A percentile compares a stretch with the other conserved stretches of the same genome.
These are phyloP conservation scores for Suillus americanus DNA, from an alignment of 768 basidiomycete species.

Conservation along the genomic window DNA sequence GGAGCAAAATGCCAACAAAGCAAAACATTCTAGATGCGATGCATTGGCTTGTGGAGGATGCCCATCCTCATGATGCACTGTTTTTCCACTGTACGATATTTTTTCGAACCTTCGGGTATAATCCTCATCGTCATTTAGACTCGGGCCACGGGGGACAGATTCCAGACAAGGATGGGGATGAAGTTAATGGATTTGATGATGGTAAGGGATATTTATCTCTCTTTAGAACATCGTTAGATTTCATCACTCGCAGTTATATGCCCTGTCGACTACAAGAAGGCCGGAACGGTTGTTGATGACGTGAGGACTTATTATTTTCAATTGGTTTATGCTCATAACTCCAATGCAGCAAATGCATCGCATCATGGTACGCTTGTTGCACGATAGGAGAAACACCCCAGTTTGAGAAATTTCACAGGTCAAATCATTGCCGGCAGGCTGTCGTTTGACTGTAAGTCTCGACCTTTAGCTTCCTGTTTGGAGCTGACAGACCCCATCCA, in stretches of 20 bases:
- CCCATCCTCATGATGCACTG: constrained; percentile 67
- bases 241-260: constrained; percentile 67
- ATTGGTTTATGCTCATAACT: constrained; percentile 1
- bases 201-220: constrained; percentile 33
- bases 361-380: constrained; percentile 35
- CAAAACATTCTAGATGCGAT: constrained; percentile 57
- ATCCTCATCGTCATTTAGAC: constrained; percentile 48
- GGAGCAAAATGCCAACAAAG: constrained; percentile 47
- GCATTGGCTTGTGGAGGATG: constrained; percentile 69
- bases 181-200: constrained; percentile 80
- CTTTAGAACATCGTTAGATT: not conserved
- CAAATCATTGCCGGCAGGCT: constrained; percentile 59
- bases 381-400: not conserved
- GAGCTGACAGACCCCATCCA: not conserved
- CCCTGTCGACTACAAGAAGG: constrained; percentile 79
- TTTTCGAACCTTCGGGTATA: not conserved
- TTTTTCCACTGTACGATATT: constrained; percentile 67
- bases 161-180: constrained; percentile 73
- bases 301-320: constrained; percentile 35
- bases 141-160: constrained; percentile 97
- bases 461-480: not conserved
- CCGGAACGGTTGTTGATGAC: constrained; percentile 80
- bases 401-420: constrained; percentile 30
- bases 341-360: constrained; percentile 38
- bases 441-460: constrained; percentile 54